Evolutionary conservation across 129 eudicot genomes (phyloP).

Genomic region (Dittrichia graveolens): DNA sequence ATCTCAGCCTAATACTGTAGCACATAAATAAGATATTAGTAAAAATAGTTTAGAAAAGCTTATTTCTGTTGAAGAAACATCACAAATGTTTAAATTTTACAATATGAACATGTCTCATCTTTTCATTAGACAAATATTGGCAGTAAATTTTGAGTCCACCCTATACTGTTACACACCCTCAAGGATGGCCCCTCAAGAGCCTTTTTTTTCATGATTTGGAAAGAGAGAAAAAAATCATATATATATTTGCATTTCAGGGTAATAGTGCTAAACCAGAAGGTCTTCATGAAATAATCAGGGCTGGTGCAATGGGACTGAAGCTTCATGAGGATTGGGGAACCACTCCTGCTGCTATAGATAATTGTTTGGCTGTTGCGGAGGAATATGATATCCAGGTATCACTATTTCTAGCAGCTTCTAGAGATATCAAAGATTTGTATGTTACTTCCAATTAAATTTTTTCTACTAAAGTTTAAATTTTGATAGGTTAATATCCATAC

Average conservation of each 20-base stretch:
- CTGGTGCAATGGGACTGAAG: conserved; percentile 99
- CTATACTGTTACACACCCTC: no score
- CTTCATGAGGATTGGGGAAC: conserved; percentile 99
- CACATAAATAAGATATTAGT: no score
- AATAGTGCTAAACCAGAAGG: conserved; percentile 86
- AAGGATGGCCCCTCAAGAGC: not conserved
- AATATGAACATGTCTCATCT: not conserved
- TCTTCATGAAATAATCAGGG: conserved; percentile 78
- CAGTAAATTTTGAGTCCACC: not conserved
- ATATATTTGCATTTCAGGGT: conserved; percentile 48
- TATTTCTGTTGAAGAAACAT: not conserved
- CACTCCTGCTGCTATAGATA: conserved; percentile 93
- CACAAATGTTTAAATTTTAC: not conserved
- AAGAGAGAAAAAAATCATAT: not conserved
- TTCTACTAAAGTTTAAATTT: conserved; percentile 16
- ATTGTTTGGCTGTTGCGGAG: conserved; percentile 84
- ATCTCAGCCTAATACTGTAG: no score
- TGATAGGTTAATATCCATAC: conserved; percentile 92
- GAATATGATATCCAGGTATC: conserved; percentile 83
- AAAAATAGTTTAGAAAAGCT: not conserved
- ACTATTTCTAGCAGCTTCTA: conserved; percentile 5
- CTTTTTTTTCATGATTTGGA: conserved; percentile 17
- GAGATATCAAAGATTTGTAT: not conserved
- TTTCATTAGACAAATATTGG: not conserved
- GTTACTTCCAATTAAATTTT: conserved; percentile 6